phyloP scores from a whole-genome alignment of 176 grass and related monocot species.

The Eleusine coracana region DNA sequence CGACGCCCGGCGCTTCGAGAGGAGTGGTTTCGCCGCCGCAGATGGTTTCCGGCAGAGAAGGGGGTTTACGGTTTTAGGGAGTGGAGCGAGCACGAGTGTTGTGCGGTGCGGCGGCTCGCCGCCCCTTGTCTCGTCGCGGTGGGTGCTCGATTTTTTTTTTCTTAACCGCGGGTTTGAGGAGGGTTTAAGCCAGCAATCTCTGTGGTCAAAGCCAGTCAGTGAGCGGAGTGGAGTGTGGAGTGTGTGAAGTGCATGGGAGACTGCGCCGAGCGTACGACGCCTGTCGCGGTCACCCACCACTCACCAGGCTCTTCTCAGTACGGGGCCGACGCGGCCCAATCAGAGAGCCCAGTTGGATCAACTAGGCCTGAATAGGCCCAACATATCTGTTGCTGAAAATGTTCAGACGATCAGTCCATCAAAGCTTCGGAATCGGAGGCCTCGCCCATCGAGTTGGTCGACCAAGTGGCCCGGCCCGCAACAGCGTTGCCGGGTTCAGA shows the following conservation, averaged over 20 bases:
- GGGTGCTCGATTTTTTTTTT: background rate
- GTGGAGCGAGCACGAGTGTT: background rate
- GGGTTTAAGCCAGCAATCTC: constrained; percentile 28
- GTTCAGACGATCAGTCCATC: background rate
- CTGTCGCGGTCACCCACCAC: constrained; percentile 4
- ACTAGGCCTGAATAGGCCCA: too few species aligned
- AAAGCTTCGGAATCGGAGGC: background rate
- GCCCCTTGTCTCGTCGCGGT: background rate
- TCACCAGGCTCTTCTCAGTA: background rate
- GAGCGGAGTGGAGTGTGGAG: background rate
- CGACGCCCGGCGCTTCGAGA: background rate
- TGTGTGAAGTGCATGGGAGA: constrained; percentile 29
- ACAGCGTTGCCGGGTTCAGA: background rate
- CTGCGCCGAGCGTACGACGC: constrained; percentile 26
- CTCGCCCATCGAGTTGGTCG: too few species aligned
- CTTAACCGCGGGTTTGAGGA: constrained; percentile 2
- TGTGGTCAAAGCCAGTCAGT: constrained; percentile 1
- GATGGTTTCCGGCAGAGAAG: background rate
- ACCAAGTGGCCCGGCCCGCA: background rate
- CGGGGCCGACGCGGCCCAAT: background rate
- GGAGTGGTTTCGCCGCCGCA: background rate
- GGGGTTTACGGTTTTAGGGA: background rate
- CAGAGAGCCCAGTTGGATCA: background rate
- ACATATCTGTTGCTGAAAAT: background rate
- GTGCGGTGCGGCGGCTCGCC: constrained; percentile 7